Conservation (phyloP, 1,284 basidiomycete genomes). For the Malassezia vespertilionis region DNA sequence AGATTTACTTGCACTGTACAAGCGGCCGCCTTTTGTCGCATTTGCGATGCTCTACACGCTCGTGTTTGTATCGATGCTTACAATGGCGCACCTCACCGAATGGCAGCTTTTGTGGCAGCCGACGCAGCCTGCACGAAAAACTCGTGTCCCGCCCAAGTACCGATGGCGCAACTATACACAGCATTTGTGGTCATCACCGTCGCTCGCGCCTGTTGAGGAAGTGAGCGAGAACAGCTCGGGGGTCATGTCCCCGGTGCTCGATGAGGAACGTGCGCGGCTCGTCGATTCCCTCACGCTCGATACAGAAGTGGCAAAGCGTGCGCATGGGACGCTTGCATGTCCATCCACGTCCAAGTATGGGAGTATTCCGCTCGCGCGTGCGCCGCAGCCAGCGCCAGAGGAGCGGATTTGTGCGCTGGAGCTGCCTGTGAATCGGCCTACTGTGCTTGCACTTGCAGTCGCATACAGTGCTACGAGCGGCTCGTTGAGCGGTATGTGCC, state of each 20-base stretch:
- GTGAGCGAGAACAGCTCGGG: slow-evolving; percentile 44
- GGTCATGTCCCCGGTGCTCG: slow-evolving; percentile 34
- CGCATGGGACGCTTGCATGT: slow-evolving; percentile 10
- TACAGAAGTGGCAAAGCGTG: neutral
- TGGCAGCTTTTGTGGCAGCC: slow-evolving; percentile 37
- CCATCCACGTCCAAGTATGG: too few relatives aligned
- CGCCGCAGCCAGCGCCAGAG: too few relatives aligned
- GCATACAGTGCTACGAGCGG: slow-evolving; percentile 82
- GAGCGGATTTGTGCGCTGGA: neutral
- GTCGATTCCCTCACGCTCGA: neutral
- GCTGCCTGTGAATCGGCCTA: slow-evolving; percentile 31
- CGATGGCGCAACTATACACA: slow-evolving; percentile 15
- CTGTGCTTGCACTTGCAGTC: slow-evolving; percentile 63
- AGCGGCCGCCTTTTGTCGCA: slow-evolving; percentile 67
- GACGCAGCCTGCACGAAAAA: slow-evolving; percentile 9
- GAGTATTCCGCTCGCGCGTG: too few relatives aligned
- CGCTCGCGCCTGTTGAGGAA: slow-evolving; percentile 41
- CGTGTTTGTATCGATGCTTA: slow-evolving; percentile 54
- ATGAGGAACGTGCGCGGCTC: slow-evolving; percentile 2
- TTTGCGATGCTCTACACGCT: slow-evolving; percentile 58
- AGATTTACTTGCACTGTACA: slow-evolving; percentile 69
- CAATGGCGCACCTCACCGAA: slow-evolving; percentile 38
- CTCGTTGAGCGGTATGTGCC: slow-evolving; percentile 82
- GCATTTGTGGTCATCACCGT: slow-evolving; percentile 31
- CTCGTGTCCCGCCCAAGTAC: slow-evolving; percentile 6